Conservation (phyloP, 352 stramenopile species). For the Pythium dissotocum region DNA sequence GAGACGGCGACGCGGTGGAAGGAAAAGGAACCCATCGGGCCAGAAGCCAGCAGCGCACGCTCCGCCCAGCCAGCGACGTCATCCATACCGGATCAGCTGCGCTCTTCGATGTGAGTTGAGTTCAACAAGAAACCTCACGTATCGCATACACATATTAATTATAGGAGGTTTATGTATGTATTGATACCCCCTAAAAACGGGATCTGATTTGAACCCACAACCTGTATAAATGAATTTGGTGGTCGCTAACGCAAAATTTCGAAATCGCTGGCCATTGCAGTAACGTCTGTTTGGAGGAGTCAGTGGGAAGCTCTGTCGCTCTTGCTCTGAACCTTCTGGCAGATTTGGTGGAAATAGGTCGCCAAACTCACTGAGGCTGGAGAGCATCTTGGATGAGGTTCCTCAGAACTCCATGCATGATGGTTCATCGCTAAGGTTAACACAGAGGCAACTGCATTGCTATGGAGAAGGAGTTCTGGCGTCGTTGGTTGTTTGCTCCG, state of each 20-base stretch:
- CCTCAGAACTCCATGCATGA: too few relatives aligned
- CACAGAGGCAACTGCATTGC: not conserved
- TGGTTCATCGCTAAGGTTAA: too few relatives aligned
- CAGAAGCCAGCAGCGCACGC: not conserved
- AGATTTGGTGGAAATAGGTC: not conserved
- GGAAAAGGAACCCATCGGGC: constrained; percentile 8
- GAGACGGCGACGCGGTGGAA: not conserved
- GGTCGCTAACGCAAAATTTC: constrained; percentile 1
- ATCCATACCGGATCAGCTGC: not conserved
- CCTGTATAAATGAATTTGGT: not conserved
- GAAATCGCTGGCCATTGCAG: not conserved
- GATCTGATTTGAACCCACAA: not conserved
- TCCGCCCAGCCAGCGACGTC: constrained; percentile 9
- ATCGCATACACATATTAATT: not conserved
- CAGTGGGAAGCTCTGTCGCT: not conserved
- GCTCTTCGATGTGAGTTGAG: constrained; percentile 1
- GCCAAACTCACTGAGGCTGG: not conserved
- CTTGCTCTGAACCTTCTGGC: not conserved
- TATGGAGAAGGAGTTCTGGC: not conserved
- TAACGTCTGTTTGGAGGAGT: not conserved
- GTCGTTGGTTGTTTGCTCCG: not conserved
- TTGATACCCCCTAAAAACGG: not conserved
- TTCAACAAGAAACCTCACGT: not conserved
- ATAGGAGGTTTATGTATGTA: not conserved
- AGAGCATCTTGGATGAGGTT: not conserved